Evolutionary conservation across 1,284 basidiomycete genomes (phyloP).

Genomic region (Cryptococcus amylolentus): DNA sequence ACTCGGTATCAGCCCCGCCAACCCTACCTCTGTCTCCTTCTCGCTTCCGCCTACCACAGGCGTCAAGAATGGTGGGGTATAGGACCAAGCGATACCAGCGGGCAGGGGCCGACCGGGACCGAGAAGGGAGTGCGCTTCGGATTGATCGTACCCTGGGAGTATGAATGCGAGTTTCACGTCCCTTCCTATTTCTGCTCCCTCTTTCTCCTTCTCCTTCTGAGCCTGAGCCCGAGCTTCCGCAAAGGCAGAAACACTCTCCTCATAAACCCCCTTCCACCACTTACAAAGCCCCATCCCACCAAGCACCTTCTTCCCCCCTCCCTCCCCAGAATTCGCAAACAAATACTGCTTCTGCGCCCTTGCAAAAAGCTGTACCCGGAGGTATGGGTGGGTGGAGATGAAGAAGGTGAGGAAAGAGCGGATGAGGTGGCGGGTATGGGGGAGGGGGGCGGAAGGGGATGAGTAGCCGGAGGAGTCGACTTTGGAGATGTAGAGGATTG

Average conservation of each 20-base stretch:
- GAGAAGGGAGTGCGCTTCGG: constrained; percentile 66
- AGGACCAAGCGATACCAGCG: constrained; percentile 31
- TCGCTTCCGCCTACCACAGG: constrained; percentile 3
- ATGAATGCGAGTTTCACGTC: constrained; percentile 53
- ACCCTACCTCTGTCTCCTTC: constrained; percentile 10
- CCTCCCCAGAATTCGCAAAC: constrained; percentile 84
- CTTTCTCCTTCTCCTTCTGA: constrained; percentile 23
- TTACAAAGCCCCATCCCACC: constrained; percentile 75
- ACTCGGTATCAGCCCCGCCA: constrained; percentile 74
- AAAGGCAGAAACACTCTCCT: constrained; percentile 56
- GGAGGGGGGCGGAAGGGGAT: constrained; percentile 54
- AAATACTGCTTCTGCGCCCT: constrained; percentile 87
- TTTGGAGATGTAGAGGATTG: constrained; percentile 87
- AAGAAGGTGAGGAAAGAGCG: constrained; percentile 64
- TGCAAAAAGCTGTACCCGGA: constrained; percentile 88
- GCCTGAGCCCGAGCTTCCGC: constrained; percentile 18
- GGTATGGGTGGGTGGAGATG: constrained; percentile 52
- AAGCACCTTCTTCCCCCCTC: constrained; percentile 67
- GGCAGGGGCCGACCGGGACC: constrained; percentile 46
- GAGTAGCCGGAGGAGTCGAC: constrained; percentile 84
- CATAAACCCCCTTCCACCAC: constrained; percentile 84
- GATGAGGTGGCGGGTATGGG: constrained; percentile 63
- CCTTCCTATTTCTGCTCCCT: not conserved
- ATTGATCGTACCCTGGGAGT: constrained; percentile 66
- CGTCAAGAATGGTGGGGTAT: constrained; percentile 27